Evolutionary conservation across 768 basidiomycete genomes (phyloP), one percentile per base, ranked within the genome.

Genomic region (Clitopilus passeckerianus): DNA sequence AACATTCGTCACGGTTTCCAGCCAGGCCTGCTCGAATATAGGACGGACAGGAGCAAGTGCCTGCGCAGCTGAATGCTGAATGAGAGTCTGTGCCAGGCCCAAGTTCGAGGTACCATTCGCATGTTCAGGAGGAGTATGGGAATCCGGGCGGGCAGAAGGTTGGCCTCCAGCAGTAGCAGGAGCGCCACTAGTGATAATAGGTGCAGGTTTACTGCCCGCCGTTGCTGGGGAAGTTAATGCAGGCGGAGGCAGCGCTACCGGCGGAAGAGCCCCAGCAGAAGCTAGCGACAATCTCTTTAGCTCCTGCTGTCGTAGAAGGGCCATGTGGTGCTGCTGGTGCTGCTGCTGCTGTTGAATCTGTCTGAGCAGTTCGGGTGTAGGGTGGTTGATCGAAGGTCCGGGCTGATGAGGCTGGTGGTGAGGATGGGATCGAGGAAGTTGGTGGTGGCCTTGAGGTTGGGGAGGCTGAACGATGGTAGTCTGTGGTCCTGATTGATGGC

Each of bases 11-110:
- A 67, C 61, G 0, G 64, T 65, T 6, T 63, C 61, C 27, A 59
- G 33, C 66, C 66, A 65, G 5, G 60, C 64, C 18, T 65, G 59
- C 23, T 67, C 64, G 44, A 62, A 64, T n/a, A 67, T 62, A 10
- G 43, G 24, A 3, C 62, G 64, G 30, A 65, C 63, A 4, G 66
- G 66, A 0, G 58, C 57, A 1, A 67, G 59, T 1, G 66, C 66
- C 12, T 55, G 20, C 0, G 61, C 57, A 1, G 64, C 56, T 16
- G 33, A 37, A n/a, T 37, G 27, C 0, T 22, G 54, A 18, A 55
- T 33, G 14, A 18, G 30, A 4, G 54, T 14, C 54, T 33, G 54
- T 16, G 30, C 18, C 24, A 34, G 24, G 30, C 1, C 7, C 7
- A 6, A 5, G 16, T 10, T 55, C 5, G 33, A 6, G 30, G n/a